Evolutionary conservation across 192 early-diverging fungal genomes (phyloP), one percentile per base, ranked within the genome.

Genomic region (Backusella macrospora): DNA sequence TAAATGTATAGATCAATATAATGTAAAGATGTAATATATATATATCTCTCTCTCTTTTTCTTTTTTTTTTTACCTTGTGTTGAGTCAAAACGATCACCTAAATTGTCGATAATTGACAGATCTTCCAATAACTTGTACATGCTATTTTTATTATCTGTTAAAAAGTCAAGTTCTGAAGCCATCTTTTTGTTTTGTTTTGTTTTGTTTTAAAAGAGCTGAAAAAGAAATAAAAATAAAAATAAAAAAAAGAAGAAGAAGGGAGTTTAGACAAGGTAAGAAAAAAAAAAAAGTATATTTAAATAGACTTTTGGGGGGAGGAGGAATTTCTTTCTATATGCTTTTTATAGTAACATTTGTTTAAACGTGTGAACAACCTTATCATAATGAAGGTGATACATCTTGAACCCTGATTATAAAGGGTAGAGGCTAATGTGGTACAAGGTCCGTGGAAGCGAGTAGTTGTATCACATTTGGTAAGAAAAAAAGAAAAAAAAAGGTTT

Each of bases 31-130:
- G 5, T 59, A n/a, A 0, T 12, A 43, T 45, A 4, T 59, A 59
- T 59, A 5, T 29, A 1, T 52, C 42, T 55, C 26, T 34, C 2
- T 34, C 29, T 34, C 2, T 34, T 2, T 34, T 34, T 34, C 29
- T 34, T 34, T 34, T 29, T 4, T 52, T 40, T 55, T 23, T 40
- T 63, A 72, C 70, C 55, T 34, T 44, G 40, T 8, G 13, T 43
- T 55, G 7, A 21, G 43, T 38, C 55, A 62, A 44, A 62, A 15
- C 38, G n/a, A 44, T 40, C 70, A 44, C 62, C 12, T 14, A 72
- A 37, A 62, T 72, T 55, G 23, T 62, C 70, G 12, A 72, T 43
- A 43, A 72, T 72, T 9, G 40, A 44, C 39, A 72, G 13, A 62
- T 72, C 70, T 18, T 72, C 70, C 26, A 72, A 38, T 42, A 72